These are phyloP conservation scores for Taiozyma sp. DNA, from an alignment of 1,139 yeast species.

Conservation along the genomic window DNA sequence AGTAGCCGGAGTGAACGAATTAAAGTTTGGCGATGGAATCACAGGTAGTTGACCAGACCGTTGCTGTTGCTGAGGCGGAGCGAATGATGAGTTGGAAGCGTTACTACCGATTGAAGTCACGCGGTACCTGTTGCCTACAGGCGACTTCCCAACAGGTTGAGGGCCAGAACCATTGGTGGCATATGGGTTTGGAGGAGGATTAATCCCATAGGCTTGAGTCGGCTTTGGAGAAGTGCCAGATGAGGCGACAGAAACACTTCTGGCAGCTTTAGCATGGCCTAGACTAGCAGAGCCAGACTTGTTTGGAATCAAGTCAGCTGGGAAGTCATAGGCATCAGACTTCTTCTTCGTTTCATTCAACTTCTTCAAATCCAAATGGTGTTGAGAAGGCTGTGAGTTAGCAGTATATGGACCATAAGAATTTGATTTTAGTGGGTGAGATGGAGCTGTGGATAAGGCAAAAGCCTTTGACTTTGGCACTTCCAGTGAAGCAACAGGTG, in stretches of 20 bases:
- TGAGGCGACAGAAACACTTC: constrained; percentile 7
- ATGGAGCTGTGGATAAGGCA: background rate
- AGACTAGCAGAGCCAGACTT: background rate
- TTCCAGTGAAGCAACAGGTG: background rate
- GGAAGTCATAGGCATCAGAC: constrained; percentile 77
- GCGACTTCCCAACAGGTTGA: constrained; percentile 7
- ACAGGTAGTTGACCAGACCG: background rate
- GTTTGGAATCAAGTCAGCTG: constrained; percentile 41
- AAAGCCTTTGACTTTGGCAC: constrained; percentile 2
- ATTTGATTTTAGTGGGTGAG: background rate
- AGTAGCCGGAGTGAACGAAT: background rate
- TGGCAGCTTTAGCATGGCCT: constrained; percentile 13
- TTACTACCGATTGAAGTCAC: constrained; percentile 16
- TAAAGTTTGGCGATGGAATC: background rate
- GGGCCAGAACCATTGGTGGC: constrained; percentile 5
- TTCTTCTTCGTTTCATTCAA: constrained; percentile 48
- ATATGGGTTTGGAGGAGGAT: constrained; percentile 14
- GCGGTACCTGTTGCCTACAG: constrained; percentile 9
- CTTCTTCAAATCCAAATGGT: constrained; percentile 26
- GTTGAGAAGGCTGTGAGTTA: background rate
- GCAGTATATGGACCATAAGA: background rate
- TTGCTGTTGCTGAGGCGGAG: constrained; percentile 4
- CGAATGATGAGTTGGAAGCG: constrained; percentile 1
- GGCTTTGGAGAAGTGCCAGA: background rate
- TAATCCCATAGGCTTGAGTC: constrained; percentile 1